Conservation (phyloP, 2,329 filamentous ascomycete species). For the Trichoderma breve region DNA sequence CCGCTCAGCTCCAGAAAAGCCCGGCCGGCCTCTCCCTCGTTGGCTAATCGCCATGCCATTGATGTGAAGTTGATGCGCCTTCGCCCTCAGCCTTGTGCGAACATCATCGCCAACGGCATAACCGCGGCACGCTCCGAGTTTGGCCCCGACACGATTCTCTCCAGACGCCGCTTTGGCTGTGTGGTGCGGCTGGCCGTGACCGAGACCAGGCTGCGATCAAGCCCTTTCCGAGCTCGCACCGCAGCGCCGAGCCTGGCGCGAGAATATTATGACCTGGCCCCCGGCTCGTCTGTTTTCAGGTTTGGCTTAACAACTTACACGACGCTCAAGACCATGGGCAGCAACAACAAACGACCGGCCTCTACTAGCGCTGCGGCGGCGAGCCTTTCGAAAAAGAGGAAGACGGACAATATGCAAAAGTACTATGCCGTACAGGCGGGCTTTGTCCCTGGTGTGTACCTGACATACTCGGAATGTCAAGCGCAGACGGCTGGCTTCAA, state of each 20-base stretch:
- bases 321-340: conserved; percentile 25
- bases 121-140: conserved; percentile 14
- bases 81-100: conserved; percentile 28
- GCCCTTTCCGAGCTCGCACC: conserved; percentile 5
- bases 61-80: conserved; percentile 28
- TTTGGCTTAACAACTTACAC: conserved; percentile 23
- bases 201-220: conserved; percentile 3
- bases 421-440: conserved; percentile 63
- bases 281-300: conserved; percentile 27
- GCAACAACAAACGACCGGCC: conserved; percentile 33
- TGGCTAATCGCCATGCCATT: conserved; percentile 27
- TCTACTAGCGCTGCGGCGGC: conserved; percentile 21
- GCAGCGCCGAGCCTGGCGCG: conserved; percentile 25
- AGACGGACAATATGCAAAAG: conserved; percentile 50
- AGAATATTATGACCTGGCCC: conserved; percentile 22
- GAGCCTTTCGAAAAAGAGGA: conserved; percentile 45
- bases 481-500: conserved; percentile 58
- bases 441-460: conserved; percentile 59
- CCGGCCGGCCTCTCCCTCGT: not conserved
- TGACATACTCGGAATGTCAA: conserved; percentile 60
- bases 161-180: not conserved
- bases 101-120: conserved; percentile 23
- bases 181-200: conserved; percentile 3
- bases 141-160: not conserved
- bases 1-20: not conserved